Conservation (phyloP, 2,329 filamentous ascomycete species). For the Diaporthe caulivora region DNA sequence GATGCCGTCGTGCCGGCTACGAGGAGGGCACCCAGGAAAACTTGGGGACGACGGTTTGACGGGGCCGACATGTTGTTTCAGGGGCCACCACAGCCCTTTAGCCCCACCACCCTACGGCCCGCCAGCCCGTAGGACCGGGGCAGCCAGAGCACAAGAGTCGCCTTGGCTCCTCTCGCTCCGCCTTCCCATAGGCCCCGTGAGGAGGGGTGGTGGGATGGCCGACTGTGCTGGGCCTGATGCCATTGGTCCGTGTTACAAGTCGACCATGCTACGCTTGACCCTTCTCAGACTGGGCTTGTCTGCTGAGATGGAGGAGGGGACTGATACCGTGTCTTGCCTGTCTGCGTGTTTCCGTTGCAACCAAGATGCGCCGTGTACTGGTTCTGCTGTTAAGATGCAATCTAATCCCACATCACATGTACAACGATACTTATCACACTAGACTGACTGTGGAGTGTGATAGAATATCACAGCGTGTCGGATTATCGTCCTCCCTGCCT, state of each 20-base stretch:
- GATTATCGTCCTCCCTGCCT: slow-evolving; percentile 10
- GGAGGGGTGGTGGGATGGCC: background rate
- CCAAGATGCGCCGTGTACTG: slow-evolving; percentile 6
- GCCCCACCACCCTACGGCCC: slow-evolving; percentile 39
- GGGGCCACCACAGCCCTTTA: slow-evolving; percentile 29
- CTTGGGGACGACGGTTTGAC: slow-evolving; percentile 33
- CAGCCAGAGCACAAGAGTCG: background rate
- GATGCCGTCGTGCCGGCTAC: slow-evolving; percentile 21
- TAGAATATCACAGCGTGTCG: background rate
- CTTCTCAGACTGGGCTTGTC: background rate
- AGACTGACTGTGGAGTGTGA: background rate
- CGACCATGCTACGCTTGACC: background rate
- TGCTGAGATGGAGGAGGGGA: background rate
- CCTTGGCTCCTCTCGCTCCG: slow-evolving; percentile 14
- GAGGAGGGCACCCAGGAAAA: too few relatives aligned
- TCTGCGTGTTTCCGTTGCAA: too few relatives aligned
- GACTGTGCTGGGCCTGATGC: background rate
- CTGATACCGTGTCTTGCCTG: background rate
- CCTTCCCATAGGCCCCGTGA: slow-evolving; percentile 15
- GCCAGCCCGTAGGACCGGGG: slow-evolving; percentile 36
- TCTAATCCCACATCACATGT: slow-evolving; percentile 28
- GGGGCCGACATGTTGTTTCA: slow-evolving; percentile 34
- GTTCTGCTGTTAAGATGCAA: slow-evolving; percentile 15
- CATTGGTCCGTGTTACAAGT: background rate
- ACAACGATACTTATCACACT: background rate